A percentile compares a stretch with the other conserved stretches of the same genome.
Evolutionary conservation across 164 flowering plant genomes (phyloP).

Genomic region (Sextonia rubra): DNA sequence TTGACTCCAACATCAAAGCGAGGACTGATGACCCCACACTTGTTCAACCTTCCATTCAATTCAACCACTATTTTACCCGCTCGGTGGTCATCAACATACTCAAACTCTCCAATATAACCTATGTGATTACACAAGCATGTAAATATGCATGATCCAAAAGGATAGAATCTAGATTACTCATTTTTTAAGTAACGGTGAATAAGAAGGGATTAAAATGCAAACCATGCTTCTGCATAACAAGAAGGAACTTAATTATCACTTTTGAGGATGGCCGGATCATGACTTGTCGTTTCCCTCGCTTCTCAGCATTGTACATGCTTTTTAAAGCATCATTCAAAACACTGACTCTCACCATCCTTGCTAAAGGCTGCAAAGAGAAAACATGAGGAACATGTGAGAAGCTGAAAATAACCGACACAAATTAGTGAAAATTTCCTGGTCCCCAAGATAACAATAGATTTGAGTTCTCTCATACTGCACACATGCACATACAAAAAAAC

Average conservation of each 20-base stretch:
- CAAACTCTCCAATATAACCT: slow-evolving; percentile 35
- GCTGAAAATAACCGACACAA: background rate
- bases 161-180: background rate
- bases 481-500: too few relatives aligned
- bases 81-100: slow-evolving; percentile 30
- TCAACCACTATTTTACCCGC: slow-evolving; percentile 27
- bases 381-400: background rate
- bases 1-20: slow-evolving; percentile 30
- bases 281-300: slow-evolving; percentile 33
- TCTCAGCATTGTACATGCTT: slow-evolving; percentile 37
- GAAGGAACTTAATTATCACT: slow-evolving; percentile 26
- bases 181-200: background rate
- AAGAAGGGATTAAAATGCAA: slow-evolving; percentile 2
- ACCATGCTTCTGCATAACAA: slow-evolving; percentile 36
- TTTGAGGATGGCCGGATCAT: slow-evolving; percentile 33
- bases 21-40: slow-evolving; percentile 33
- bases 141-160: background rate
- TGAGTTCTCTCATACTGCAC: too few relatives aligned
- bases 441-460: too few relatives aligned
- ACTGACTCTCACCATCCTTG: slow-evolving; percentile 19
- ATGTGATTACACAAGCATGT: background rate
- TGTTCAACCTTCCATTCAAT: slow-evolving; percentile 31
- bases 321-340: slow-evolving; percentile 33
- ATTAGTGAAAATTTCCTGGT: background rate
- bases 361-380: slow-evolving; percentile 2